These are phyloP conservation scores for Euryodendron excelsum DNA, from an alignment of 148 eudicot genomes.

Conservation along the genomic window DNA sequence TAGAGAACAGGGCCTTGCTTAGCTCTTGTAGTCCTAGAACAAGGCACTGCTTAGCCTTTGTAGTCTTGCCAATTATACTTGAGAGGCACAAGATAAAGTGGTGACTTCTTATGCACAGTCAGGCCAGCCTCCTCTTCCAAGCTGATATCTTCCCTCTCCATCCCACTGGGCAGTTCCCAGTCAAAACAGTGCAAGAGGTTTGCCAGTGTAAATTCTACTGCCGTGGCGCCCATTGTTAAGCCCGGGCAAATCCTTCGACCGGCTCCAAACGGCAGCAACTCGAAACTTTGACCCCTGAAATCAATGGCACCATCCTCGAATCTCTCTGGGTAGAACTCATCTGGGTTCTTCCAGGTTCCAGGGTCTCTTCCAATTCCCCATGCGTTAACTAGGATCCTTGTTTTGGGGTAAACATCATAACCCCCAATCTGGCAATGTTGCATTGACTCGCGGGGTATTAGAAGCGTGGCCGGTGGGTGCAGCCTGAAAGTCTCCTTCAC, in stretches of 20 bases:
- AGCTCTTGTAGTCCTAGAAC: no score
- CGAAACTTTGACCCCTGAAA: not conserved
- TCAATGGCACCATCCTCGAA: not conserved
- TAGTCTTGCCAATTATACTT: not conserved
- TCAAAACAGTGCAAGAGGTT: not conserved
- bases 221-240: not conserved
- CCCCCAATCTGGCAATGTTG: not conserved
- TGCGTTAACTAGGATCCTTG: not conserved
- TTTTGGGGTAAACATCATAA: not conserved
- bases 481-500: constrained; percentile 3
- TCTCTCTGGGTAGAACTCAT: constrained; percentile 7
- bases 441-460: not conserved
- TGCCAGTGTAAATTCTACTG: not conserved
- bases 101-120: not conserved
- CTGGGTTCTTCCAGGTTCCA: not conserved
- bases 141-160: not conserved
- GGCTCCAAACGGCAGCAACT: not conserved
- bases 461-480: not conserved
- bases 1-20: not conserved
- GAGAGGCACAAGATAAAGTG: constrained; percentile 4
- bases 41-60: no score
- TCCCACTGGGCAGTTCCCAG: constrained; percentile 4
- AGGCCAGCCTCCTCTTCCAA: not conserved
- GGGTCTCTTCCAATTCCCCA: constrained; percentile 10
- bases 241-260: constrained; percentile 10